phyloP scores from a whole-genome alignment of 2,329 filamentous ascomycete genomes.

The Hypoxylon sp. region DNA sequence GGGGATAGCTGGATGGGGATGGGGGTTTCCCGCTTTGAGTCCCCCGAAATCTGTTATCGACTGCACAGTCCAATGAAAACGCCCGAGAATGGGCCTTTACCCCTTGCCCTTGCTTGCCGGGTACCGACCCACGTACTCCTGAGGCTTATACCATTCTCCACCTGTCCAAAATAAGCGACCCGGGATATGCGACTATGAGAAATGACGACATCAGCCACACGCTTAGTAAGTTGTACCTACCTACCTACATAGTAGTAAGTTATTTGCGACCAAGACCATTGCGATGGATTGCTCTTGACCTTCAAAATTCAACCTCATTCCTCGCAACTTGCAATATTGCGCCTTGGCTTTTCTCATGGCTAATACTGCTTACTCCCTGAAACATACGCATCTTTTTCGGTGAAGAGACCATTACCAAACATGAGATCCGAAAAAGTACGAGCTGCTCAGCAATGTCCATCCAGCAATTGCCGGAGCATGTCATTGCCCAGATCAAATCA shows the following conservation, averaged over 20 bases:
- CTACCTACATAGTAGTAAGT: no score
- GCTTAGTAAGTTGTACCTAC: neutral
- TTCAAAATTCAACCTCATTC: no score
- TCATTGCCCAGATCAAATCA: slow-evolving; percentile 82
- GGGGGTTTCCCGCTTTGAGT: no score
- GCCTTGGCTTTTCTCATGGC: neutral
- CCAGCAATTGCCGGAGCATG: slow-evolving; percentile 72
- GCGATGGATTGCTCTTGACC: no score
- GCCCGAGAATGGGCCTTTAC: slow-evolving; percentile 6
- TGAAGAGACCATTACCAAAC: slow-evolving; percentile 7
- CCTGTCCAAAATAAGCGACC: slow-evolving; percentile 2
- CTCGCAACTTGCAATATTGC: no score
- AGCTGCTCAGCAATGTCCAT: slow-evolving; percentile 63
- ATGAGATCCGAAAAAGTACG: slow-evolving; percentile 18
- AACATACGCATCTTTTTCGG: neutral
- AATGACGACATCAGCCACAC: slow-evolving; percentile 40
- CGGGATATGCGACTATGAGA: no score
- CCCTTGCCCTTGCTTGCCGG: neutral
- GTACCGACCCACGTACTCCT: slow-evolving; percentile 13
- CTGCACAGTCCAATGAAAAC: slow-evolving; percentile 21
- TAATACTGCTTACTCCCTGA: neutral
- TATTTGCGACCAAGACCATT: no score
- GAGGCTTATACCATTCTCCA: slow-evolving; percentile 20
- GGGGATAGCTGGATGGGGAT: no score
- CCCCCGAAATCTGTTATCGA: slow-evolving; percentile 25